Evolutionary conservation across 1,139 yeast genomes (phyloP).

Genomic region (Hyphopichia buzzinii): DNA sequence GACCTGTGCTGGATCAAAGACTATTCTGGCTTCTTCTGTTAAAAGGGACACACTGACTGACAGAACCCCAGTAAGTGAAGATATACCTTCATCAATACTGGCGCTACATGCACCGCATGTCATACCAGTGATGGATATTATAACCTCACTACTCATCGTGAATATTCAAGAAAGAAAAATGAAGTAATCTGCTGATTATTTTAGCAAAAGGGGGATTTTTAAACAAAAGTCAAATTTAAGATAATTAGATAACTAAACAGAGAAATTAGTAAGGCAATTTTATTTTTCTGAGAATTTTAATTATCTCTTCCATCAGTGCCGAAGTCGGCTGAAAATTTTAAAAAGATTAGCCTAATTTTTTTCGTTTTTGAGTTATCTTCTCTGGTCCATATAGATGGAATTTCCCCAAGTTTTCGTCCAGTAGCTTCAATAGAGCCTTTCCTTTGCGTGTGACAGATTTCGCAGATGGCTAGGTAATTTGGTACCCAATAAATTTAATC

Average conservation of each 20-base stretch:
- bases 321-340: no score
- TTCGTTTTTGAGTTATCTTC: no score
- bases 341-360: no score
- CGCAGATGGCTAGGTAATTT: no score
- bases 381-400: no score
- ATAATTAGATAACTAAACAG: background rate
- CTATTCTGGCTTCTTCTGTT: slow-evolving; percentile 35
- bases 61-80: slow-evolving; percentile 20
- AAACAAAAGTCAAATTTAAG: background rate
- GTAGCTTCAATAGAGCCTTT: no score
- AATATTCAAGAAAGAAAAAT: background rate
- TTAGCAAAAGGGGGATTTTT: background rate
- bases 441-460: no score
- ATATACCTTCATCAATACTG: slow-evolving; percentile 25
- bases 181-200: no score
- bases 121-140: slow-evolving; percentile 28
- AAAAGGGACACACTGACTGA: slow-evolving; percentile 31
- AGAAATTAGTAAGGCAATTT: no score
- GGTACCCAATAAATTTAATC: no score
- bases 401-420: no score
- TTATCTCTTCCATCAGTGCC: slow-evolving; percentile 10
- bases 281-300: no score
- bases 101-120: slow-evolving; percentile 40
- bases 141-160: slow-evolving; percentile 8
- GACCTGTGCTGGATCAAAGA: slow-evolving; percentile 14